These are phyloP conservation scores for Corylus americana DNA, from an alignment of 306 rosid genomes.

Conservation along the genomic window DNA sequence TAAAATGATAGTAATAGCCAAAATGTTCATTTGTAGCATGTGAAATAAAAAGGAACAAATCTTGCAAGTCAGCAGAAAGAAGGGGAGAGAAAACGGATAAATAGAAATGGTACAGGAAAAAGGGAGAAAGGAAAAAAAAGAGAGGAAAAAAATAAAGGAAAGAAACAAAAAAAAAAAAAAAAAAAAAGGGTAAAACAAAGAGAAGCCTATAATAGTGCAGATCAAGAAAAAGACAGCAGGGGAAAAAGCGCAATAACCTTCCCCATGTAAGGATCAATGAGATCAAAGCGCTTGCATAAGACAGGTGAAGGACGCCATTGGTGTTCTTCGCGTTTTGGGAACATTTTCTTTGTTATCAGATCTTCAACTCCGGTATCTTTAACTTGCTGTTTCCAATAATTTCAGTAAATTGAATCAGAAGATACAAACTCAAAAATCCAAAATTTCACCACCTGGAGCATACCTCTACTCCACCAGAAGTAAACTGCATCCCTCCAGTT, in stretches of 20 bases:
- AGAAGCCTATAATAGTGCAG: background rate
- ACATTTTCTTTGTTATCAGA: constrained; percentile 46
- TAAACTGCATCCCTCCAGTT: constrained; percentile 76
- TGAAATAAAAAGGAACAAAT: background rate
- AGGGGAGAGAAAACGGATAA: background rate
- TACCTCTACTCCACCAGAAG: constrained; percentile 85
- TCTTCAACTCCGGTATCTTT: constrained; percentile 60
- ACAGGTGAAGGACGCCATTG: constrained; percentile 94
- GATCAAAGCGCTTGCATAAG: constrained; percentile 97
- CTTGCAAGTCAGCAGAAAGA: background rate
- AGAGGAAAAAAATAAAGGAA: too few relatives aligned
- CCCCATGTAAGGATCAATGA: constrained; percentile 94
- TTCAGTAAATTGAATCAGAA: constrained; percentile 32
- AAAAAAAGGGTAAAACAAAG: background rate
- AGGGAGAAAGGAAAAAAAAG: background rate
- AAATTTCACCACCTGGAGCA: constrained; percentile 21
- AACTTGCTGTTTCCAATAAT: constrained; percentile 52
- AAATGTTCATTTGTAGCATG: background rate
- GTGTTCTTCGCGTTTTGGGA: constrained; percentile 80
- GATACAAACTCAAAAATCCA: constrained; percentile 14
- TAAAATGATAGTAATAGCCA: background rate
- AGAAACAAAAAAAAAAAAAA: background rate
- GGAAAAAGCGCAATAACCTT: constrained; percentile 52
- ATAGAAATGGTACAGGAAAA: background rate
- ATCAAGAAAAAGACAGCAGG: constrained; percentile 1